Evolutionary conservation across 2,329 filamentous ascomycete genomes (phyloP).

Genomic region (Blastomyces percursus): DNA sequence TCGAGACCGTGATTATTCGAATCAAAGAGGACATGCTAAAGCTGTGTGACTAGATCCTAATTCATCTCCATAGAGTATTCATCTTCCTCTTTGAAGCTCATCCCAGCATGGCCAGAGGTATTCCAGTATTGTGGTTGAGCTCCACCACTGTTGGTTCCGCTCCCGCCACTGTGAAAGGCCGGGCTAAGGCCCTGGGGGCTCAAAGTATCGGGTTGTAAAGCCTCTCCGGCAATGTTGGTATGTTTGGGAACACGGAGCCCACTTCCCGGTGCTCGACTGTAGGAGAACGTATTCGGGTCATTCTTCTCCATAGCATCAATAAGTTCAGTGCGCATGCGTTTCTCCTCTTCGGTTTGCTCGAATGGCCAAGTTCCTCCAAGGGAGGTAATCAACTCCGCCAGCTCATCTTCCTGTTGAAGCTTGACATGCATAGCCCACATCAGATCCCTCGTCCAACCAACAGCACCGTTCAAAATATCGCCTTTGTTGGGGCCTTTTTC

Average conservation of each 20-base stretch:
- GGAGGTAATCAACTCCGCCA: conserved; percentile 62
- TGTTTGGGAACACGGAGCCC: conserved; percentile 86
- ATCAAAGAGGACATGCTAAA: neutral
- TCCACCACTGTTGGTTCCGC: conserved; percentile 43
- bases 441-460: conserved; percentile 92
- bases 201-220: conserved; percentile 42
- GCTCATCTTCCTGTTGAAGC: conserved; percentile 76
- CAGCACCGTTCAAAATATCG: conserved; percentile 92
- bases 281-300: conserved; percentile 62
- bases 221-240: conserved; percentile 80
- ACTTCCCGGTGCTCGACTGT: conserved; percentile 71
- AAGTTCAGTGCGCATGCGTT: conserved; percentile 88
- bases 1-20: neutral
- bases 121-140: conserved; percentile 45
- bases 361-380: conserved; percentile 69
- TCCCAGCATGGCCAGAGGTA: conserved; percentile 42
- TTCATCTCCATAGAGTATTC: conserved; percentile 73
- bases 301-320: conserved; percentile 78
- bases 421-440: conserved; percentile 95
- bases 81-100: conserved; percentile 88
- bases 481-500: conserved; percentile 99
- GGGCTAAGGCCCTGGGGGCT: conserved; percentile 56
- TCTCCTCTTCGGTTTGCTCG: conserved; percentile 79
- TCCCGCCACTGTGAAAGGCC: conserved; percentile 60
- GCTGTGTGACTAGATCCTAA: conserved; percentile 11